These are phyloP conservation scores for Candida vartiovaarae DNA, from an alignment of 805 yeast species.

Conservation along the genomic window DNA sequence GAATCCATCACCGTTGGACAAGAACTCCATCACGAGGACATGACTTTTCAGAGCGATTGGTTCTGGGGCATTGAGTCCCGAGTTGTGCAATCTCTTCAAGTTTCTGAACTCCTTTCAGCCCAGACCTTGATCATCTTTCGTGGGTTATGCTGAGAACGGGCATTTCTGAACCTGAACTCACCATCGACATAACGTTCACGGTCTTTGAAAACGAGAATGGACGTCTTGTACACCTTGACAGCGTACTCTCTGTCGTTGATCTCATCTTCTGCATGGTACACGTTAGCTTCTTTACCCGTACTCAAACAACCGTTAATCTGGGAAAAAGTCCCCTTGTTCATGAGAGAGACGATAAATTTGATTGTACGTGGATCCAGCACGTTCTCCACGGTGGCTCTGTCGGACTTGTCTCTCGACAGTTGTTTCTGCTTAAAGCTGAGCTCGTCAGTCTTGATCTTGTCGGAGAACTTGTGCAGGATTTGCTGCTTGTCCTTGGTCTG, in stretches of 20 bases:
- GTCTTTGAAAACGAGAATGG: conserved; percentile 94
- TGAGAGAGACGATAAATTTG: conserved; percentile 70
- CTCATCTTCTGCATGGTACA: conserved; percentile 66
- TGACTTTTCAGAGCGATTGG: conserved; percentile 86
- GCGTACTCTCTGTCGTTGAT: conserved; percentile 56
- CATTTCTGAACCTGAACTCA: conserved; percentile 84
- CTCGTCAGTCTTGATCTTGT: conserved; percentile 58
- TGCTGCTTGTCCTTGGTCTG: conserved; percentile 32
- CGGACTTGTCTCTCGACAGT: conserved; percentile 72
- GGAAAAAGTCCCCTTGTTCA: conserved; percentile 76
- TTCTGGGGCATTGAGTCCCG: conserved; percentile 90
- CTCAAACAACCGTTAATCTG: conserved; percentile 89
- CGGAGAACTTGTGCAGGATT: conserved; percentile 55
- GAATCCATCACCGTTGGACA: conserved; percentile 70
- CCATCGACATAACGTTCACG: conserved; percentile 95
- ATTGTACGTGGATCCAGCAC: conserved; percentile 94
- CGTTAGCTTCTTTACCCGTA: conserved; percentile 99
- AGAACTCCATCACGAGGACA: conserved; percentile 90
- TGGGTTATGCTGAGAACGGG: conserved; percentile 84
- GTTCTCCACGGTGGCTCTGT: conserved; percentile 95
- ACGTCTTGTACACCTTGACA: conserved; percentile 91
- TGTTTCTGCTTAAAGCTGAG: conserved; percentile 49
- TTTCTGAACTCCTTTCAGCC: conserved; percentile 98
- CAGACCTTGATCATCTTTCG: conserved; percentile 95
- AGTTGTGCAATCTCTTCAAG: conserved; percentile 67